A percentile compares a stretch with the other conserved stretches of the same genome.
Conservation (phyloP, 75 land plant species). For the Ceratopteris richardii region DNA sequence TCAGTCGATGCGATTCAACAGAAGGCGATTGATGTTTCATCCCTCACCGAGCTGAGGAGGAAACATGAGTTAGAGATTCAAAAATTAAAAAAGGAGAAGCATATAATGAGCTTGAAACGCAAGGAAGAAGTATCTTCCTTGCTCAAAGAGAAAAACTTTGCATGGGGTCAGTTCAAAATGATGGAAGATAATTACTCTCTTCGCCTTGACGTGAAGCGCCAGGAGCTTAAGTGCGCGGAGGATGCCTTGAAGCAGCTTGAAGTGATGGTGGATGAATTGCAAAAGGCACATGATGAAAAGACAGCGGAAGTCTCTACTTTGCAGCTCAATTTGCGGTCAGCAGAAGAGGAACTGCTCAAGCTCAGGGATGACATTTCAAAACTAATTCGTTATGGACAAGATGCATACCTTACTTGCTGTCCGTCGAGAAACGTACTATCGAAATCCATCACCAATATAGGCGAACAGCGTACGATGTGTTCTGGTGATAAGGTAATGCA, state of each 20-base stretch:
- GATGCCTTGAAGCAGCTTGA: slow-evolving; percentile 27
- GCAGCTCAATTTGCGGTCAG: slow-evolving; percentile 1
- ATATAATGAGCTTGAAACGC: slow-evolving; percentile 22
- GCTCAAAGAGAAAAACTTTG: slow-evolving; percentile 51
- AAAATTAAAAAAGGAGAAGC: slow-evolving; percentile 24
- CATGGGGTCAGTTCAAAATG: slow-evolving; percentile 56
- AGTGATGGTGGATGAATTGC: slow-evolving; percentile 25
- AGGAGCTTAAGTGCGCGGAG: slow-evolving; percentile 28
- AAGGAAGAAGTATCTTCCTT: slow-evolving; percentile 50
- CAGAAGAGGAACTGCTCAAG: slow-evolving; percentile 3
- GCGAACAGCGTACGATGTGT: too few species aligned
- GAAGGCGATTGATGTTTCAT: neutral
- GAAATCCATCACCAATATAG: too few species aligned
- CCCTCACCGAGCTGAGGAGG: slow-evolving; percentile 1
- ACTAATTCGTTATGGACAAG: too few species aligned
- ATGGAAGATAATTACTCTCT: slow-evolving; percentile 41
- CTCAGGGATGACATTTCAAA: neutral
- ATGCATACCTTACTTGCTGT: too few species aligned
- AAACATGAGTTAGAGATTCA: slow-evolving; percentile 21
- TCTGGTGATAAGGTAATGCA: too few species aligned
- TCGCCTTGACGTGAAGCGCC: slow-evolving; percentile 24
- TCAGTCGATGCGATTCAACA: neutral
- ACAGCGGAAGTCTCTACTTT: slow-evolving; percentile 14
- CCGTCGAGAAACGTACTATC: too few species aligned
- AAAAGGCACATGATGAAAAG: slow-evolving; percentile 34